Evolutionary conservation across 2,329 filamentous ascomycete genomes (phyloP).

Genomic region (Exophiala mesophila): DNA sequence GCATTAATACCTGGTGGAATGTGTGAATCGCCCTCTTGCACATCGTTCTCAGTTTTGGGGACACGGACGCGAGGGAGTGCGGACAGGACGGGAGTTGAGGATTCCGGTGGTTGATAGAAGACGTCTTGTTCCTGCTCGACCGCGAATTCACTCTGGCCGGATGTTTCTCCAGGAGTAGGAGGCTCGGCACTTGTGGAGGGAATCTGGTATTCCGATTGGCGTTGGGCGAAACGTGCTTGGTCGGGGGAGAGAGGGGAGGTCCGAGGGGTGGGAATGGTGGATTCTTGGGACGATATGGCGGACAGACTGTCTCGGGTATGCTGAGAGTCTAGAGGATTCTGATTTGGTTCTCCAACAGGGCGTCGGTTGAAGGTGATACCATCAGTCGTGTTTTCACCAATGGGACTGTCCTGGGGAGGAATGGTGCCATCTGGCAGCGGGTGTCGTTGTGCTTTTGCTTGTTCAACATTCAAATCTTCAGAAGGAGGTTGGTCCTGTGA

Average conservation of each 20-base stretch:
- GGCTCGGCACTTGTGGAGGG: constrained; percentile 47
- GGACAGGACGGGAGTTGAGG: constrained; percentile 45
- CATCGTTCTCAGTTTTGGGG: constrained; percentile 47
- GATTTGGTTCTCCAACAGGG: constrained; percentile 27
- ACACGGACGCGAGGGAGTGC: constrained; percentile 53
- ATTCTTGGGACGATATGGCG: constrained; percentile 36
- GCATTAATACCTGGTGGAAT: constrained; percentile 47
- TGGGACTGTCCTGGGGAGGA: constrained; percentile 28
- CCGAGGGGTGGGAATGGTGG: constrained; percentile 39
- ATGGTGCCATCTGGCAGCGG: constrained; percentile 51
- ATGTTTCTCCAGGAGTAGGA: constrained; percentile 29
- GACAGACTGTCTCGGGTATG: constrained; percentile 33
- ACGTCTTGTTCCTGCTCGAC: constrained; percentile 54
- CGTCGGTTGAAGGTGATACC: constrained; percentile 18
- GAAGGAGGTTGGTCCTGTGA: constrained; percentile 33
- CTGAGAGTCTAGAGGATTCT: constrained; percentile 29
- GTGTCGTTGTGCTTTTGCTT: constrained; percentile 41
- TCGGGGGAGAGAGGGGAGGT: constrained; percentile 35
- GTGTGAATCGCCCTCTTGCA: constrained; percentile 39
- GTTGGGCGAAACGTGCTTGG: constrained; percentile 43
- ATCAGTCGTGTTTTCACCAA: constrained; percentile 18
- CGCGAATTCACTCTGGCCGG: constrained; percentile 30
- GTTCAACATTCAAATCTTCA: constrained; percentile 41
- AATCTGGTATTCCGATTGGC: constrained; percentile 48
- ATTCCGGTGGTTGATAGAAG: constrained; percentile 50